Evolutionary conservation across 352 stramenopile genomes (phyloP), one percentile per base, ranked within the genome.

Genomic region (Phytophthora sp.): DNA sequence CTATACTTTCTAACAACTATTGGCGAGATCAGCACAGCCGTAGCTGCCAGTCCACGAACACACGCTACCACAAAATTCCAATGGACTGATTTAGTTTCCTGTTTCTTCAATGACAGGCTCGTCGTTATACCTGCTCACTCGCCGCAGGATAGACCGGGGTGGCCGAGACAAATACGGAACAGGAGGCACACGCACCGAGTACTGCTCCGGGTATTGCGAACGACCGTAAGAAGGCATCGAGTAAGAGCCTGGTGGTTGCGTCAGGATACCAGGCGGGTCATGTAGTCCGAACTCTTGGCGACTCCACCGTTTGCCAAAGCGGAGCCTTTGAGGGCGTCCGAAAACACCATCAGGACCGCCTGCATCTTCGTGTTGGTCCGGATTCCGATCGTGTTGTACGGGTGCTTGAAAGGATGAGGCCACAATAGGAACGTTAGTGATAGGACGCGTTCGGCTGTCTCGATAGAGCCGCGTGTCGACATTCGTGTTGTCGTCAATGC

Each of bases 271-370:
- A 49, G 68, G 66, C 10, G 74, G 63, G 10, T 81, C 59, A 31
- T 73, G 32, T 1, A 59, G 53, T 20, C 54, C 68, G 42, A 88
- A 92, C 60, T 91, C 71, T 49, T 74, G 72, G 5, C 74, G 67
- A 32, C 53, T 83, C 82, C 82, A 92, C 2, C 70, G 69, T 55
- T 84, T 76, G 11, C 74, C 60, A 51, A 94, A 94, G 20, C 73
- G 72, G 1, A 94, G 77, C 18, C 61, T 65, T 53, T 94, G 85
- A 13, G 27, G 30, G 10, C 85, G 69, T 23, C 82, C 85, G 49
- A 79, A 94, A 2, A 89, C 82, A 44, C 85, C 85, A 39, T 70
- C 57, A 28, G 69, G 57, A 2, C 79, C 76, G 24, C 76, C 78
- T 35, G 72, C 78, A 8, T 62, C 54, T 59, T 72, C 68, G 30